A percentile compares a stretch with the other conserved stretches of the same genome.
These are phyloP conservation scores for Linum lewisii DNA, from an alignment of 345 rosid species.

Conservation along the genomic window DNA sequence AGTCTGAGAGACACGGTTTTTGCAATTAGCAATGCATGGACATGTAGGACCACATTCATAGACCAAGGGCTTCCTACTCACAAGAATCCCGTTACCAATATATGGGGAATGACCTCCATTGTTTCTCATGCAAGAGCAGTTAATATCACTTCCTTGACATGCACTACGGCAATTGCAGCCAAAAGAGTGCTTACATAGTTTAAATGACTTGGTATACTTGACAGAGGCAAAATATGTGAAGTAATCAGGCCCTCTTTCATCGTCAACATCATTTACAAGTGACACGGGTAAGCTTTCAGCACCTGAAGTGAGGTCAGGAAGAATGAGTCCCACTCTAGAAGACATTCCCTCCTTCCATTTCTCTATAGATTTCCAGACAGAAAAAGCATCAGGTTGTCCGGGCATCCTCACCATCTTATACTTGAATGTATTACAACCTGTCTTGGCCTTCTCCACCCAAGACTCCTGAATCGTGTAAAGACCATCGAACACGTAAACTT, in stretches of 20 bases:
- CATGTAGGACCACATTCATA: constrained; percentile 85
- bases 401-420: constrained; percentile 52
- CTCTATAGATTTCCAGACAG: constrained; percentile 55
- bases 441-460: constrained; percentile 69
- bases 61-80: constrained; percentile 47
- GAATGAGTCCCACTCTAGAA: constrained; percentile 50
- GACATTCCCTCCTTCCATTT: constrained; percentile 48
- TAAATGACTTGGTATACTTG: constrained; percentile 38
- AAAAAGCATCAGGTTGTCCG: constrained; percentile 56
- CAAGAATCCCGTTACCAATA: constrained; percentile 48
- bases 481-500: constrained; percentile 64
- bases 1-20: constrained; percentile 54
- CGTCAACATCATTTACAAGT: constrained; percentile 76
- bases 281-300: constrained; percentile 56
- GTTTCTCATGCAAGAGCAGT: constrained; percentile 62
- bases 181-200: constrained; percentile 31
- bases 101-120: constrained; percentile 67
- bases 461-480: constrained; percentile 56
- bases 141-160: constrained; percentile 53
- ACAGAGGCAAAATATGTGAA: constrained; percentile 48
- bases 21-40: constrained; percentile 55
- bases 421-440: constrained; percentile 61
- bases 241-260: constrained; percentile 63
- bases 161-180: constrained; percentile 46
- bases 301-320: constrained; percentile 74